Percentiles rank a stretch among this genome's conserved stretches.
These are phyloP conservation scores for Knoxdaviesia proteae DNA, from an alignment of 2,329 filamentous ascomycete genomes.

Conservation along the genomic window DNA sequence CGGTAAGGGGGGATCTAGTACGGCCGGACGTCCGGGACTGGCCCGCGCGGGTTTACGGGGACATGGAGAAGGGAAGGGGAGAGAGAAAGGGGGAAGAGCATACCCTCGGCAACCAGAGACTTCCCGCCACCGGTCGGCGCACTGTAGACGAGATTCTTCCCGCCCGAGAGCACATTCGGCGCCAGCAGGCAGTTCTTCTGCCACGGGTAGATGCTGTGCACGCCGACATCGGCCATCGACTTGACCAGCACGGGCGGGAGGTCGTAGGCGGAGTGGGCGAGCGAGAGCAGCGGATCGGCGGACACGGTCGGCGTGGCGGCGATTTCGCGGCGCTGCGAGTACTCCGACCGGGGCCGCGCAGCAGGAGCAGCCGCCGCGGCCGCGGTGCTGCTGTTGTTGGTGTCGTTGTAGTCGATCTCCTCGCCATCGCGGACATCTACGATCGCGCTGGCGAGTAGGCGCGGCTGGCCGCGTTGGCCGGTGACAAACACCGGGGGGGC, in stretches of 20 bases:
- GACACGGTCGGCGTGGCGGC: slow-evolving; percentile 31
- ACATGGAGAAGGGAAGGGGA: background rate
- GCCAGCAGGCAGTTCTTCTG: slow-evolving; percentile 54
- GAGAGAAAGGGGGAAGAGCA: slow-evolving; percentile 6
- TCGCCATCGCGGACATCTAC: slow-evolving; percentile 10
- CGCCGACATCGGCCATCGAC: slow-evolving; percentile 47
- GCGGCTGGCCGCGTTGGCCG: slow-evolving; percentile 3
- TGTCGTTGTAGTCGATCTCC: slow-evolving; percentile 1
- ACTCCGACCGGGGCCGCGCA: slow-evolving; percentile 20
- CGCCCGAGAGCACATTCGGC: slow-evolving; percentile 41
- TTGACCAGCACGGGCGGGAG: slow-evolving; percentile 37
- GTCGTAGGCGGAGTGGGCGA: slow-evolving; percentile 42
- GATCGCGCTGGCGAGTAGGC: slow-evolving; percentile 25
- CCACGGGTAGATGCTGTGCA: slow-evolving; percentile 58
- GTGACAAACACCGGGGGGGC: background rate
- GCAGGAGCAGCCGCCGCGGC: too few species aligned
- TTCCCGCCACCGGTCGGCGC: slow-evolving; percentile 64
- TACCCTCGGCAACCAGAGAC: slow-evolving; percentile 46
- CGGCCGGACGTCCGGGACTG: too few species aligned
- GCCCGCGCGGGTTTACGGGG: too few species aligned
- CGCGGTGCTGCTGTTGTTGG: background rate
- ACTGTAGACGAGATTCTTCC: slow-evolving; percentile 56
- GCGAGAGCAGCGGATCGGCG: slow-evolving; percentile 32
- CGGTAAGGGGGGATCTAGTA: too few species aligned
- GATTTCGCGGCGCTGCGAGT: slow-evolving; percentile 32